Evolutionary conservation across 129 eudicot species (phyloP), one percentile per base, ranked within the genome.

Genomic region (Escallonia rubra): DNA sequence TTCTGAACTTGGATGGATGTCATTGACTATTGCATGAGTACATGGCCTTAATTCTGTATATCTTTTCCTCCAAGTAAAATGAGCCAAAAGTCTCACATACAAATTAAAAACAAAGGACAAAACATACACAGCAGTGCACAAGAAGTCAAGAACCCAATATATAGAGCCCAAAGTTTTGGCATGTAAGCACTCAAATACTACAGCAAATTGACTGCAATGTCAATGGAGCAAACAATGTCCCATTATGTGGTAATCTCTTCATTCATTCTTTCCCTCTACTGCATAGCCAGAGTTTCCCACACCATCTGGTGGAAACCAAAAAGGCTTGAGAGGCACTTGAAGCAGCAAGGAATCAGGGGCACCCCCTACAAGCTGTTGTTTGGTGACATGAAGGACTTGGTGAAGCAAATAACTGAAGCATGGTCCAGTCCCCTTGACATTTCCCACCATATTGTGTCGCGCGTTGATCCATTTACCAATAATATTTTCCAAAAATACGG

Each of bases 301-400:
- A 69, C 71, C 43, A 70, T 87, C 9, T 87, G 87, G 85, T 72
- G 83, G 78, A 81, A 74, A 63, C 95, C 95, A 5, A 87, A 76
- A 61, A 65, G 67, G 75, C 79, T 76, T 1, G 95, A 87, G 43
- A 80, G 72, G 79, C 57, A 62, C 51, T 74, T 87, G 41, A 75
- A 81, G 48, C 72, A 56, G 41, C 90, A 87, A 74, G 95, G 90
- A 46, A 76, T 87, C 60, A 68, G 67, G 12, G 95, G 90, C 43
- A 84, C 76, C 57, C 68, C 85, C 10, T 87, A 81, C 69, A 87
- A 74, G 74, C 80, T 77, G 8, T 64, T 84, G 53, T 43, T 73
- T 41, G 88, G 90, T 14, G 95, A 87, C 70, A 62, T 77, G 59
- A 81, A 79, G 58, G 84, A 84, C 41, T 60, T 63, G 43, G 68